Percentiles rank a stretch among this genome's conserved stretches.
phyloP scores from a whole-genome alignment of 345 rosid genomes.

The Euphorbia lathyris region DNA sequence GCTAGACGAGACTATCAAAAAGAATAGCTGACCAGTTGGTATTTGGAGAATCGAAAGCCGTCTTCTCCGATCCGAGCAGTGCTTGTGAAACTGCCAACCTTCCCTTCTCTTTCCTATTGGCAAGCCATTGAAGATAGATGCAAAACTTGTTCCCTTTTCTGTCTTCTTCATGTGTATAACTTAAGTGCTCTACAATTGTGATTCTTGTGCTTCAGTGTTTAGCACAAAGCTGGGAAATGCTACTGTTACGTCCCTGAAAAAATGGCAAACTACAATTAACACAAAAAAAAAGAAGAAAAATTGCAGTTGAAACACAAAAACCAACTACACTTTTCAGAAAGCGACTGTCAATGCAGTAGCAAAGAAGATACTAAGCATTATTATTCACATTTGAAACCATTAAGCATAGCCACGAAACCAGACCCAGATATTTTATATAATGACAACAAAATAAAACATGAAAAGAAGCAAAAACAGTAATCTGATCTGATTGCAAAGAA shows the following conservation, averaged over 20 bases:
- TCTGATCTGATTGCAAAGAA: background rate
- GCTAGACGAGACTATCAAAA: background rate
- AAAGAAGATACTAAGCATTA: background rate
- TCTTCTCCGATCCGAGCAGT: background rate
- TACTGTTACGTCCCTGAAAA: constrained; percentile 1
- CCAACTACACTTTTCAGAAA: background rate
- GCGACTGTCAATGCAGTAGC: background rate
- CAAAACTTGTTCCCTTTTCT: background rate
- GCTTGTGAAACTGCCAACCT: background rate
- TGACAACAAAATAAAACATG: no score
- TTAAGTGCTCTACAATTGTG: background rate
- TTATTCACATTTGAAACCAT: background rate
- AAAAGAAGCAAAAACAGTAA: no score
- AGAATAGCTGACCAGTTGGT: background rate
- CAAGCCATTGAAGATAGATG: no score
- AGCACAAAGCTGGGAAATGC: constrained; percentile 1
- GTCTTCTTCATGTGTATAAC: background rate
- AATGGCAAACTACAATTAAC: background rate
- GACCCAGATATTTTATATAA: no score
- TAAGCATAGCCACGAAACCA: no score
- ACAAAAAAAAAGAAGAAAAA: background rate
- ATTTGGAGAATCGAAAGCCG: background rate
- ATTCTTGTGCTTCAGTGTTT: background rate
- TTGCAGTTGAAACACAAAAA: background rate
- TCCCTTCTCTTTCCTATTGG: no score